Base-by-base conservation (phyloP, 2,329 filamentous ascomycete species). In the Neonectria magnoliae region DNA sequence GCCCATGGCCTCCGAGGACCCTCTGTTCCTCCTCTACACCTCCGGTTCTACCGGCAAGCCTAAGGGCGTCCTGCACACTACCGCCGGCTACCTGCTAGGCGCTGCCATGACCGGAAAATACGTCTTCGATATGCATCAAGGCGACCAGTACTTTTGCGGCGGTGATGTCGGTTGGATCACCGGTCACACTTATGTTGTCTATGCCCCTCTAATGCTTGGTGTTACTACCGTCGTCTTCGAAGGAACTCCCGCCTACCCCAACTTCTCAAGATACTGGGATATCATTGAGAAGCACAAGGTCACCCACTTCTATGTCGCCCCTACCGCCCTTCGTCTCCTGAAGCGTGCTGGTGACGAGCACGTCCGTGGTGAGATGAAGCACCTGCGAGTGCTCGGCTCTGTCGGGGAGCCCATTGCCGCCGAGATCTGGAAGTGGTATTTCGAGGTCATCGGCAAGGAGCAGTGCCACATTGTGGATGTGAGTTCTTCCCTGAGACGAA, bases 391-490 rank as follows among this genome's bases (percentile, higher is more conserved):
- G 6, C 85, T 99, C 20, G 96, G 95, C 64, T 97, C 95, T 18
- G 96, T 99, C 63, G 96, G 96, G 72, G 96, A 99, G 84, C 96
- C 96, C 42, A 99, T 99, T 75, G 95, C 96, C 18, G 93, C 95
- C 22, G 96, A 99, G 81, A 92, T 99, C 64, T 99, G 96, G 96
- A 98, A 98, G 83, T 99, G 96, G 96, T 99, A 98, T 83, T 95
- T 94, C 79, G 94, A 98, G 81, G 87, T 92, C 72, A 94, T 99
- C 57, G 96, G 96, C 76, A 97, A 94, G 86, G 91, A 95, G 81
- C 91, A 97, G 80, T 91, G 93, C 53, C 96, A 99, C 77, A 86
- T 99, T 79, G 91, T 98, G 60, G 96, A 99, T 79, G 94, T 97
- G 84, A 87, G 93, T 88, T 58, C 20, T 6, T 14, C 44, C 7